Evolutionary conservation across 2,329 filamentous ascomycete genomes (phyloP), one percentile per base, ranked within the genome.

Genomic region (Hypoxylon sp.): DNA sequence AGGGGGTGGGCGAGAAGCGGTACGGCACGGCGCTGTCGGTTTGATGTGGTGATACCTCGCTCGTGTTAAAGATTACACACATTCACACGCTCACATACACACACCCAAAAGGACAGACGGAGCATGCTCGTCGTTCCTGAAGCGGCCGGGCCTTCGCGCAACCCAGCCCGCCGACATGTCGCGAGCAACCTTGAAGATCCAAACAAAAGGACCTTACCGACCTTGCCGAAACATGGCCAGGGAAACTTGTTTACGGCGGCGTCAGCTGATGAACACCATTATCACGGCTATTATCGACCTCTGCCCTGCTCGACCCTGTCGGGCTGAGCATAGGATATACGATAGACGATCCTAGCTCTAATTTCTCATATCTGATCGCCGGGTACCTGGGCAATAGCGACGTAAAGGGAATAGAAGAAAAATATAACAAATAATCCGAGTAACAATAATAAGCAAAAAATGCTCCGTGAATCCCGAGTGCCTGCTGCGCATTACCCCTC

Each of bases 221-320:
- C 55, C 31, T 46, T 43, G 38, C 58, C 62, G 58, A 59, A 48
- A 31, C 50, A 45, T 51, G 37, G 38, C 52, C 35, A 24, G 35
- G 50, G 48, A 48, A 55, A 50, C 46, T 48, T n/a, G n/a, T n/a
- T 42, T 45, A 2, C 2, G 3, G n/a, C 42, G 55, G 58, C 59
- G 55, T 64, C 62, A 64, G 62, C 62, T 64, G 62, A 64, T 24
- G 59, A 59, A 62, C 58, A 59, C 54, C 61, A 59, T 50, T 48
- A 58, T 54, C 35, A 49, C 18, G 17, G 15, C 10, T 29, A 48
- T 56, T 62, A 64, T 62, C 45, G 52, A 55, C 38, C 15, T n/a
- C 17, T 8, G n/a, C 31, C 31, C 31, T 35, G 48, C 23, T 42
- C 46, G 38, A 57, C 37, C 58, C 37, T 57, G 41, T 33, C 54